These are phyloP conservation scores for Aspergillus flavus DNA, from an alignment of 2,329 filamentous ascomycete species.

Conservation along the genomic window DNA sequence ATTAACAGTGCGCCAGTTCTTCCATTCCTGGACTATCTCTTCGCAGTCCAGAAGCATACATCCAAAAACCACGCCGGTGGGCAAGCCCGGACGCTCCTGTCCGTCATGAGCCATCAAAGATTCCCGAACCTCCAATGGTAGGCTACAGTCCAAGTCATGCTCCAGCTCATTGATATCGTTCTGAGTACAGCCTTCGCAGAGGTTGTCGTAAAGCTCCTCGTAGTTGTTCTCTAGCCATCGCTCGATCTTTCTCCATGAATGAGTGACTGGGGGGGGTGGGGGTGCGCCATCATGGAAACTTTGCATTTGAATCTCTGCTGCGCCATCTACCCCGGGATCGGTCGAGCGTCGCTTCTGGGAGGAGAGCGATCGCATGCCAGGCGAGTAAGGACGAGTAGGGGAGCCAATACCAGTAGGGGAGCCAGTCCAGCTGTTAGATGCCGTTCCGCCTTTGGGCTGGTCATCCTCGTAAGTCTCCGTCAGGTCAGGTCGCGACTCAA, in stretches of 20 bases:
- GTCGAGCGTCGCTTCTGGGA: conserved; percentile 64
- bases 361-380: conserved; percentile 79
- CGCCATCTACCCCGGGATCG: conserved; percentile 68
- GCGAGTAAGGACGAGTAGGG: conserved; percentile 77
- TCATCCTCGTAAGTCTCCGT: conserved; percentile 79
- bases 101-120: conserved; percentile 90
- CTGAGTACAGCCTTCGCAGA: conserved; percentile 86
- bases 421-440: conserved; percentile 63
- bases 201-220: conserved; percentile 87
- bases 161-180: conserved; percentile 98
- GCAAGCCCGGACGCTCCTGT: conserved; percentile 89
- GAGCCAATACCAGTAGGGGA: conserved; percentile 58
- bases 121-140: conserved; percentile 91
- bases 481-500: conserved; percentile 85
- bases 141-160: conserved; percentile 89
- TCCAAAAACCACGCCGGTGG: conserved; percentile 90
- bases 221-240: conserved; percentile 94
- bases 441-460: conserved; percentile 56
- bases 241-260: conserved; percentile 95
- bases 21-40: conserved; percentile 97
- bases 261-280: conserved; percentile 80
- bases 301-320: conserved; percentile 93
- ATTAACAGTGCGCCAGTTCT: conserved; percentile 93
- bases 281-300: conserved; percentile 89
- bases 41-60: conserved; percentile 97